A percentile compares a stretch with the other conserved stretches of the same genome.
Evolutionary conservation across 2,329 filamentous ascomycete species (phyloP).

Genomic region (Diaporthe eres): DNA sequence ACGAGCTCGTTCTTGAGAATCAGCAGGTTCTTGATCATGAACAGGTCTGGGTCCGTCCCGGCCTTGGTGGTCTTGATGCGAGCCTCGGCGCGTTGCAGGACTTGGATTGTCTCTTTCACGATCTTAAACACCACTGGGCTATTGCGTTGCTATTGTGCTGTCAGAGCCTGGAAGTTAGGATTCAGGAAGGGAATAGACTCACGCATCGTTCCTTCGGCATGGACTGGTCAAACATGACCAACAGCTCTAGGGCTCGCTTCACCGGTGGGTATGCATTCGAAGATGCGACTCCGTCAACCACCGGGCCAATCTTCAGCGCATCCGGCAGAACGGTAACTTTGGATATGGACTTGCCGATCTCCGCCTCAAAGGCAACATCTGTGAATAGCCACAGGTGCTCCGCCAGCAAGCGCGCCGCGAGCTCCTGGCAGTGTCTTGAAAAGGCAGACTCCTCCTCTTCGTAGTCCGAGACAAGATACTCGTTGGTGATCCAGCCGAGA

Average conservation of each 20-base stretch:
- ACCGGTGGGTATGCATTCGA: conserved; percentile 72
- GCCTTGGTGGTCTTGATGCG: conserved; percentile 74
- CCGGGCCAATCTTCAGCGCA: conserved; percentile 65
- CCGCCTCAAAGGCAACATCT: conserved; percentile 67
- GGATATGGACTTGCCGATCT: conserved; percentile 68
- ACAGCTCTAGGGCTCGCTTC: conserved; percentile 69
- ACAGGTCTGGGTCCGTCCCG: conserved; percentile 84
- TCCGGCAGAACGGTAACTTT: conserved; percentile 62
- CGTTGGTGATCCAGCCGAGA: conserved; percentile 70
- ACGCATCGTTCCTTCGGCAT: conserved; percentile 76
- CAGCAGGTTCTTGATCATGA: conserved; percentile 94
- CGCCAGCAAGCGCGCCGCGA: conserved; percentile 68
- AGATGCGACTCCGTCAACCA: conserved; percentile 63
- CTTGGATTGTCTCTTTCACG: conserved; percentile 89
- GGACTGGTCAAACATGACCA: conserved; percentile 74
- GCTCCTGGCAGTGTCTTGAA: conserved; percentile 67
- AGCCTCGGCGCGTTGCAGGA: conserved; percentile 82
- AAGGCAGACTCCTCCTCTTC: conserved; percentile 70
- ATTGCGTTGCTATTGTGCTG: conserved; percentile 60
- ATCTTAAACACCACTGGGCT: conserved; percentile 76
- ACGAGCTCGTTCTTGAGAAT: conserved; percentile 96
- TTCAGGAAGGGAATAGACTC: conserved; percentile 49
- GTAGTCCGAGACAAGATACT: conserved; percentile 69
- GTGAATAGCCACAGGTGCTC: conserved; percentile 72
- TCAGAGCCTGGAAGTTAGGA: not conserved